Percentiles rank a stretch among this genome's conserved stretches.
Evolutionary conservation across 2,329 filamentous ascomycete species (phyloP).

Genomic region (Plectosphaerella plurivora): DNA sequence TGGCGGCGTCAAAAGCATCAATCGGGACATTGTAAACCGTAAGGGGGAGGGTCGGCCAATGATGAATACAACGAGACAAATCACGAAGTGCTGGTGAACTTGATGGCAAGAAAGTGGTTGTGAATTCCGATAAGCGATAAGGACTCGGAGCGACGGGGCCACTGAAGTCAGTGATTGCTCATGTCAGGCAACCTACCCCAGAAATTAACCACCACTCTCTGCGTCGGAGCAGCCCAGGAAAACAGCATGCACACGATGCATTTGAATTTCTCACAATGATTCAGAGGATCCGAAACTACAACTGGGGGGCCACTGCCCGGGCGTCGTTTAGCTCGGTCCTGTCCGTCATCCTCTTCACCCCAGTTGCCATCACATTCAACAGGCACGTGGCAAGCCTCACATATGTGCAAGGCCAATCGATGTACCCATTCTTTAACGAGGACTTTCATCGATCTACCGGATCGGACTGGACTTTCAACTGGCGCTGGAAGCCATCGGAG

Average conservation of each 20-base stretch:
- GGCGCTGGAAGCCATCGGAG: conserved; percentile 53
- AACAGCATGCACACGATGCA: too few species aligned
- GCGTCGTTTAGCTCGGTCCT: too few species aligned
- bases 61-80: conserved; percentile 3
- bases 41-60: background rate
- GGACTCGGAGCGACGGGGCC: conserved; percentile 24
- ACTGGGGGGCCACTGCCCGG: too few species aligned
- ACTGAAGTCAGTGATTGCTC: conserved; percentile 21
- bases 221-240: too few species aligned
- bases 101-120: background rate
- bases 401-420: conserved; percentile 59
- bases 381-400: conserved; percentile 55
- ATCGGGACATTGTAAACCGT: conserved; percentile 2
- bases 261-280: too few species aligned
- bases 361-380: conserved; percentile 58
- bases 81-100: background rate
- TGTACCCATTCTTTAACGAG: conserved; percentile 74
- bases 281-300: too few species aligned
- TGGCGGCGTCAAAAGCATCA: conserved; percentile 3
- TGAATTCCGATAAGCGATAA: background rate
- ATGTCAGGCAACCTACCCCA: conserved; percentile 18
- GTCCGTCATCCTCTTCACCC: conserved; percentile 26
- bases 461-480: conserved; percentile 32
- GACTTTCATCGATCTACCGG: conserved; percentile 24
- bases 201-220: too few species aligned